Conservation (phyloP, 768 basidiomycete species). For the Tulasnella sp. region DNA sequence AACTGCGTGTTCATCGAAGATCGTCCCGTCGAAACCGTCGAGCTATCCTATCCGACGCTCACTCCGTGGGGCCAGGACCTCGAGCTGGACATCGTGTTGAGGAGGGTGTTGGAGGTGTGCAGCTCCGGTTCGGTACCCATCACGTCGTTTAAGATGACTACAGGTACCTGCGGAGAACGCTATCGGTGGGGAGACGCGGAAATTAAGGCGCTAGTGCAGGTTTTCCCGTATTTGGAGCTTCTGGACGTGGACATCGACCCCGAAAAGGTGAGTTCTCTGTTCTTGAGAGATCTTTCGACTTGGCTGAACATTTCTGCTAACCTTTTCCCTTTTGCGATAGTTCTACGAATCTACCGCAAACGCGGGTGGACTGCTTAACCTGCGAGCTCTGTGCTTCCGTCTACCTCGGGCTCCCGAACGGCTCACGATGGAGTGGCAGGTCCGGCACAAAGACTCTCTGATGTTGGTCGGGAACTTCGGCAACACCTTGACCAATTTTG, state of each 20-base stretch:
- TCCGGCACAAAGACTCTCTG: not conserved
- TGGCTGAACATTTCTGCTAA: not conserved
- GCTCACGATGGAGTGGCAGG: not conserved
- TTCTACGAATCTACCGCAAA: not conserved
- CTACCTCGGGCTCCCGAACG: not conserved
- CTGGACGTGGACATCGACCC: not conserved
- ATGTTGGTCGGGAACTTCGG: not conserved
- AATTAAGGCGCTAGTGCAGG: not conserved
- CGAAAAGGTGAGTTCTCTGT: not conserved
- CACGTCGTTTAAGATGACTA: not conserved
- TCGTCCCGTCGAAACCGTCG: not conserved
- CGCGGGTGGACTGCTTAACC: not conserved
- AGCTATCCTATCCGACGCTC: not conserved
- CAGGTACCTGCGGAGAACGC: not conserved
- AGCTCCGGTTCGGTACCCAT: not conserved
- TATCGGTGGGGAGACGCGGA: not conserved
- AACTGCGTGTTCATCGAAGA: conserved; percentile 11
- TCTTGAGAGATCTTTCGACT: not conserved
- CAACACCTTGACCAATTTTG: not conserved
- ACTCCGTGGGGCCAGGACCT: not conserved
- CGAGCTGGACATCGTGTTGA: not conserved
- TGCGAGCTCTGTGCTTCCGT: not conserved
- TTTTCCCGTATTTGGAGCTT: not conserved
- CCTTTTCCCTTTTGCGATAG: not conserved
- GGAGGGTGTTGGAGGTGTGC: not conserved